Evolutionary conservation across 805 yeast species (phyloP), one percentile per base, ranked within the genome.

Genomic region (Yarrowia deformans): DNA sequence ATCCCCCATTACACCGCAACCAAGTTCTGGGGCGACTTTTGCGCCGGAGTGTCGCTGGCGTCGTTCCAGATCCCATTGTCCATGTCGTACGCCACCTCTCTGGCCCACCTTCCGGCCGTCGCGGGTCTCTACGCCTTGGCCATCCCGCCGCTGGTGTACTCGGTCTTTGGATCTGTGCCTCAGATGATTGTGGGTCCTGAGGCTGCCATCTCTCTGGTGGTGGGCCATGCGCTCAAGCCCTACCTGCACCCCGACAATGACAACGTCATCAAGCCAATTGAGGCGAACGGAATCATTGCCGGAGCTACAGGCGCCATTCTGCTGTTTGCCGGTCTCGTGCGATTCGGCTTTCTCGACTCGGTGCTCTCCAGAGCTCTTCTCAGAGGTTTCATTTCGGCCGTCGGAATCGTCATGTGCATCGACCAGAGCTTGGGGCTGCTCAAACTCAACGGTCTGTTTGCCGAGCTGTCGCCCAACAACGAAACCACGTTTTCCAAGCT

Each of bases 111-210:
- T 13, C 94, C 95, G 12, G 91, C 97, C 0, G 77, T 89, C 2
- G 86, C 90, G 72, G 97, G 97, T 0, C 81, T 93, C 9, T 85
- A 88, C 72, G 91, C 93, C 0, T 82, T 92, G 60, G 88, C 91
- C 0, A 81, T 90, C 3, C 91, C 95, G 0, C 96, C 97, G 0
- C 79, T 89, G n/a, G 79, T 90, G 8, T 93, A 93, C 76, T 83
- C 91, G 8, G 70, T 92, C 3, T 82, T 92, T 70, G 97, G 97
- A 0, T 85, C 95, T 0, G 96, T 92, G 0, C 97, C 97, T 0
- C 89, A 88, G 70, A 86, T 93, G 89, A 87, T 92, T 48, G 96
- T 93, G 19, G 97, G 97, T 0, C 97, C 97, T 0, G 96, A 93
- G 77, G 93, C 94, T 19, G 93, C 97, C 0, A 87, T 91, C 9